Evolutionary conservation across 2,329 filamentous ascomycete species (phyloP).

Genomic region (Escovopsis weberi): DNA sequence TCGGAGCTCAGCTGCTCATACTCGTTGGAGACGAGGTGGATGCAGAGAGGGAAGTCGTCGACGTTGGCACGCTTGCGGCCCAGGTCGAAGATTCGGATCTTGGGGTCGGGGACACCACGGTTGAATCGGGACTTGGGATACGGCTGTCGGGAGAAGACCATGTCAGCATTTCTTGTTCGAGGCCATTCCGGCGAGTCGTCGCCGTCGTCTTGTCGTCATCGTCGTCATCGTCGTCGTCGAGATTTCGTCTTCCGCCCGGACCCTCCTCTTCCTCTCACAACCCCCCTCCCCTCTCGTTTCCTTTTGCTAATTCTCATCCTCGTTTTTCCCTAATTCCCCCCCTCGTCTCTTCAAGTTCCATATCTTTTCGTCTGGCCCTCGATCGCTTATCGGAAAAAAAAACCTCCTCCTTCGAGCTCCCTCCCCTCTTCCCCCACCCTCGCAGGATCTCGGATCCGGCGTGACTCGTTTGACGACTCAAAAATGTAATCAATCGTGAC

Average conservation of each 20-base stretch:
- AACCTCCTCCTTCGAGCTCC: no score
- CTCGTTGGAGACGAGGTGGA: slow-evolving; percentile 99
- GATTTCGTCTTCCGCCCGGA: background rate
- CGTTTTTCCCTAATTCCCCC: no score
- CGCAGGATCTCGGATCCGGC: slow-evolving; percentile 5
- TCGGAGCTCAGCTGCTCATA: slow-evolving; percentile 99
- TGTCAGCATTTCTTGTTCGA: slow-evolving; percentile 8
- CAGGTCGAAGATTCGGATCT: slow-evolving; percentile 96
- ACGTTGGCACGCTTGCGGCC: slow-evolving; percentile 97
- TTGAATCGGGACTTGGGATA: slow-evolving; percentile 99
- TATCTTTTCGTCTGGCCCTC: no score
- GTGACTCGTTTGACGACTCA: background rate
- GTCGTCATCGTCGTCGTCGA: background rate
- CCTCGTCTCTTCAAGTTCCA: no score
- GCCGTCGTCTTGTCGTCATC: background rate
- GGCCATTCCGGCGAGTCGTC: background rate
- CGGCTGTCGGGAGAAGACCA: slow-evolving; percentile 38
- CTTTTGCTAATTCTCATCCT: no score
- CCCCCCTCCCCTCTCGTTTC: background rate
- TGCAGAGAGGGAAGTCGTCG: slow-evolving; percentile 98
- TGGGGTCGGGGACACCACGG: slow-evolving; percentile 84
- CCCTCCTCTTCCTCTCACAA: background rate
- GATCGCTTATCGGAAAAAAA: no score
- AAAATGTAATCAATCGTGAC: slow-evolving; percentile 15
- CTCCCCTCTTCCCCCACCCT: no score